Percentiles rank a stretch among this genome's conserved stretches.
These are phyloP conservation scores for Termitomyces sp. DNA, from an alignment of 768 basidiomycete genomes.

Conservation along the genomic window DNA sequence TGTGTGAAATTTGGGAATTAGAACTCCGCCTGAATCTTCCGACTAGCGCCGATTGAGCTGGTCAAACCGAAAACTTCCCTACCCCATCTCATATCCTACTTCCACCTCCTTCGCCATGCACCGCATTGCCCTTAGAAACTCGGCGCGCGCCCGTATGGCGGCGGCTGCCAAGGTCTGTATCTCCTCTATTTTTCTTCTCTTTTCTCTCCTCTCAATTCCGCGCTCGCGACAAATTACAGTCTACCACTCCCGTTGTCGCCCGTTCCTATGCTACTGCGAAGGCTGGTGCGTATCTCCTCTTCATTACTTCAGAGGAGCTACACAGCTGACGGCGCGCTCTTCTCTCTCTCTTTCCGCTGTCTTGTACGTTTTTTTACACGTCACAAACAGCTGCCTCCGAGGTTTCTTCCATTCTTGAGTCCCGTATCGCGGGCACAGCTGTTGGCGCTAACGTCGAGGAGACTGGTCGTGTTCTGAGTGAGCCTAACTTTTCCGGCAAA, in stretches of 20 bases:
- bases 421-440: slow-evolving; percentile 91
- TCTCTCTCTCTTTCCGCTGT: slow-evolving; percentile 16
- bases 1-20: slow-evolving; percentile 24
- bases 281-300: slow-evolving; percentile 63
- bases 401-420: slow-evolving; percentile 98
- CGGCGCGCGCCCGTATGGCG: slow-evolving; percentile 74
- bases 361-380: slow-evolving; percentile 25
- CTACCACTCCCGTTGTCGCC: slow-evolving; percentile 49
- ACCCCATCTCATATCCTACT: slow-evolving; percentile 39
- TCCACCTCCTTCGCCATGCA: slow-evolving; percentile 64
- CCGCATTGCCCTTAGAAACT: slow-evolving; percentile 82
- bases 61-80: slow-evolving; percentile 42
- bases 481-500: slow-evolving; percentile 28
- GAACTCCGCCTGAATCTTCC: slow-evolving; percentile 44
- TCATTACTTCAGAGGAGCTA: neutral
- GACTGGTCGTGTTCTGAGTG: slow-evolving; percentile 98
- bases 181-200: slow-evolving; percentile 18
- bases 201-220: slow-evolving; percentile 14
- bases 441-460: slow-evolving; percentile 96
- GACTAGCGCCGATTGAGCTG: slow-evolving; percentile 40
- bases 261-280: slow-evolving; percentile 98
- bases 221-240: slow-evolving; percentile 28
- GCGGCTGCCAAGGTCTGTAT: slow-evolving; percentile 57
- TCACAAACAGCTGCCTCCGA: slow-evolving; percentile 86
- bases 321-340: slow-evolving; percentile 22